A percentile compares a stretch with the other conserved stretches of the same genome.
phyloP scores from a whole-genome alignment of 257 asterid species.

The Agastache rugosa region DNA sequence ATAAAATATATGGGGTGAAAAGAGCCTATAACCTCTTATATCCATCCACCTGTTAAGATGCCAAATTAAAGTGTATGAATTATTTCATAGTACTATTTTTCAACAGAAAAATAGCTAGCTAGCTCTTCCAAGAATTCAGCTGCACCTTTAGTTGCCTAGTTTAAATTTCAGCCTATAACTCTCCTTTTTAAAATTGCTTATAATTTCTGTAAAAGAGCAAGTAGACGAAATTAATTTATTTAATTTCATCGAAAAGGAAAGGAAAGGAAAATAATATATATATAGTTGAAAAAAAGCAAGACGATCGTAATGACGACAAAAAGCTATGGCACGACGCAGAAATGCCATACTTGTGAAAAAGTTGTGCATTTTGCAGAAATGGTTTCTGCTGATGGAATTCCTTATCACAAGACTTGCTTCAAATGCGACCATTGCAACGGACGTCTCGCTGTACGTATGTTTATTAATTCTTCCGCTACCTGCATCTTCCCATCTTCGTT shows the following conservation, averaged over 20 bases:
- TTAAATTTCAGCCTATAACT: slow-evolving; percentile 34
- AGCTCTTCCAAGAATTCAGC: slow-evolving; percentile 36
- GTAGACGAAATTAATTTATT: background rate
- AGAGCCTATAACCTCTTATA: background rate
- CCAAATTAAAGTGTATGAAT: background rate
- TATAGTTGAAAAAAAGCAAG: background rate
- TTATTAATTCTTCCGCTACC: background rate
- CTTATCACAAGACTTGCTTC: slow-evolving; percentile 67
- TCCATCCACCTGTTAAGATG: slow-evolving; percentile 30
- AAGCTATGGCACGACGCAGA: slow-evolving; percentile 50
- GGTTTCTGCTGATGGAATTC: slow-evolving; percentile 65
- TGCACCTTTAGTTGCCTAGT: slow-evolving; percentile 33
- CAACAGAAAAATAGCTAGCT: slow-evolving; percentile 11
- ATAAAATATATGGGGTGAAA: background rate
- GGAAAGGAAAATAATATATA: background rate
- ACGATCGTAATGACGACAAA: background rate
- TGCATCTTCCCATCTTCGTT: too few relatives aligned
- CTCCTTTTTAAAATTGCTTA: slow-evolving; percentile 9
- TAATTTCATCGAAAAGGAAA: background rate
- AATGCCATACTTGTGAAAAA: slow-evolving; percentile 68
- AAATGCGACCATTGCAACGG: slow-evolving; percentile 65
- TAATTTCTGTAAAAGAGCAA: slow-evolving; percentile 12
- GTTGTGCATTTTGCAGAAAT: slow-evolving; percentile 63
- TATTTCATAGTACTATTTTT: background rate
- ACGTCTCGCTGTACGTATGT: slow-evolving; percentile 49